A percentile compares a stretch with the other conserved stretches of the same genome.
Conservation (phyloP, 75 land plant species). For the Selaginella tamariscina region DNA sequence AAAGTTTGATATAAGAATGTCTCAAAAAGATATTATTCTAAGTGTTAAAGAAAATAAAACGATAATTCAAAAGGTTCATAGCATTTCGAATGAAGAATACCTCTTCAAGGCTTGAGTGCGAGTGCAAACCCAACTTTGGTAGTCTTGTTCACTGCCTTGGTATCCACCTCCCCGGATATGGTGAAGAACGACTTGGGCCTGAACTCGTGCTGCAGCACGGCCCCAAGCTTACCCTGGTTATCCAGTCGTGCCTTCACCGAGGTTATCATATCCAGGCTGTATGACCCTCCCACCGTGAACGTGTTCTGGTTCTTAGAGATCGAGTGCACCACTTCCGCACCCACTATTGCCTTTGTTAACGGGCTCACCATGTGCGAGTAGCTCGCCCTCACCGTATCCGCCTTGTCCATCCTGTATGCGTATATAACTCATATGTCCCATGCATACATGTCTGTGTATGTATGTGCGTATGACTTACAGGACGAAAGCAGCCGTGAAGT, state of each 20-base stretch:
- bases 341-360: conserved; percentile 30
- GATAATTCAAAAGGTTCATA: too few species aligned
- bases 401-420: conserved; percentile 37
- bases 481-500: conserved; percentile 39
- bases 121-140: conserved; percentile 43
- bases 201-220: conserved; percentile 49
- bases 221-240: conserved; percentile 43
- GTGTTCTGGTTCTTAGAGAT: conserved; percentile 33
- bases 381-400: conserved; percentile 48
- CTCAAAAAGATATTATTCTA: too few species aligned
- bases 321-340: conserved; percentile 47
- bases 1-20: too few species aligned
- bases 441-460: too few species aligned
- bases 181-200: conserved; percentile 52
- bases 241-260: conserved; percentile 36
- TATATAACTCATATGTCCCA: neutral
- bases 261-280: conserved; percentile 39
- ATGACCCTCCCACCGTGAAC: conserved; percentile 42
- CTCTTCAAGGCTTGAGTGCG: conserved; percentile 42
- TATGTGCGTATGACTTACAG: too few species aligned
- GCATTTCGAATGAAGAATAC: too few species aligned
- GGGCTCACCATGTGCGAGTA: conserved; percentile 38
- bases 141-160: conserved; percentile 23
- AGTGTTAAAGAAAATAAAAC: too few species aligned
- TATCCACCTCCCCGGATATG: conserved; percentile 47